Conservation (phyloP, 352 stramenopile genomes). For the Plasmopara muralis region DNA sequence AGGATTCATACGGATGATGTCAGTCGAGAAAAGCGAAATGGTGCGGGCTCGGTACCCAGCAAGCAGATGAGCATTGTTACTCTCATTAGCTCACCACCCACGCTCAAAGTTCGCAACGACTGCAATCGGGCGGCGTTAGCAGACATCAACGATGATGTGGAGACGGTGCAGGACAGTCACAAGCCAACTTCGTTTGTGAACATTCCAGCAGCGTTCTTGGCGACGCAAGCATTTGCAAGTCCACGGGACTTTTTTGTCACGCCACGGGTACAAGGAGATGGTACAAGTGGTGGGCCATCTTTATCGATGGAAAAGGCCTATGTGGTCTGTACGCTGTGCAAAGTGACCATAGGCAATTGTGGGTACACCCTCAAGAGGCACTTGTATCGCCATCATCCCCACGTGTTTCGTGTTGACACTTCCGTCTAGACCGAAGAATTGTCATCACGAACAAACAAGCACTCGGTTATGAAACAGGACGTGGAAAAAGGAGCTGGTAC, state of each 20-base stretch:
- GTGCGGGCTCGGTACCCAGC: constrained; percentile 7
- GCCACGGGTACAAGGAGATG: constrained; percentile 1
- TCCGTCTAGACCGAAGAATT: constrained; percentile 9
- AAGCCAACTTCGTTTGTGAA: constrained; percentile 17
- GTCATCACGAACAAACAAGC: constrained; percentile 14
- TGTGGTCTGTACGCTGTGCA: constrained; percentile 42
- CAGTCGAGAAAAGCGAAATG: constrained; percentile 13
- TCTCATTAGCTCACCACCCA: constrained; percentile 31
- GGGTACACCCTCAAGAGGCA: constrained; percentile 46
- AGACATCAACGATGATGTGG: constrained; percentile 9
- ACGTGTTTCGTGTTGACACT: constrained; percentile 36
- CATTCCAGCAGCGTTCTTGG: constrained; percentile 36
- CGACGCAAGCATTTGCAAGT: constrained; percentile 38
- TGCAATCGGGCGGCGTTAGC: constrained; percentile 18
- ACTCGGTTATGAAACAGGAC: constrained; percentile 15
- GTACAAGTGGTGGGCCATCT: neutral
- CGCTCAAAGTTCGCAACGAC: constrained; percentile 22
- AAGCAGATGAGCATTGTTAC: constrained; percentile 37
- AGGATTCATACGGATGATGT: constrained; percentile 21
- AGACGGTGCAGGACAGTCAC: constrained; percentile 4
- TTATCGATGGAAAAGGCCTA: constrained; percentile 18
- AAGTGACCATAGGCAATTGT: constrained; percentile 37
- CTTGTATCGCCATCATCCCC: constrained; percentile 36
- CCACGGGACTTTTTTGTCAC: constrained; percentile 42
- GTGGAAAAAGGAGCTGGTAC: constrained; percentile 1